Evolutionary conservation across 768 basidiomycete species (phyloP), one percentile per base, ranked within the genome.

Genomic region (Trametes cubensis): DNA sequence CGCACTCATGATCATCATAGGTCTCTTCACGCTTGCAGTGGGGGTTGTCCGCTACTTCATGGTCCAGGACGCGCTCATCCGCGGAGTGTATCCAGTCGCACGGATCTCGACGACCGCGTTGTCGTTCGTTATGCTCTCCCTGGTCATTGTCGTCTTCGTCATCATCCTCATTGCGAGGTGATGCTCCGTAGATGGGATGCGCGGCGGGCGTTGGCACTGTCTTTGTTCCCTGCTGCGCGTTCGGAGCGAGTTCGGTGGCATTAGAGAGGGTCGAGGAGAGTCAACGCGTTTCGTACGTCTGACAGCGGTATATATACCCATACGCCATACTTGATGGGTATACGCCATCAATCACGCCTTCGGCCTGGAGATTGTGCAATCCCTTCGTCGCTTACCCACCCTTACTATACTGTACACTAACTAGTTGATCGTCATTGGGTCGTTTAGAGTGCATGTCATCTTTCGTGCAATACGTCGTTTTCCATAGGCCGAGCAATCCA

Each of bases 71-170:
- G 73, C 78, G 7, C 66, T 81, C 28, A 68, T 73, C 4, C 66
- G 69, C 38, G 80, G 80, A 4, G 61, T 71, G 39, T 81, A 78
- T 58, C 80, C 80, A 17, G 77, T 76, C n/a, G 79, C 80, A 5
- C 75, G 80, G 10, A 28, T 74, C 11, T 72, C 69, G 11, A 63
- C 77, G 0, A 67, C 71, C 6, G 7, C 74, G 8, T 66, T 81
- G 38, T 73, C 74, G 0, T 61, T 71, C 7, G 57, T 70, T 1
- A 68, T 81, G 14, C 65, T 65, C 15, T 59, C 67, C 0, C 45
- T 80, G 39, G 69, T 78, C 44, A 65, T 71, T 4, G 67, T 78
- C 18, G 72, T 78, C 3, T 80, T 82, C 66, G 75, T 73, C 15
- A 68, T 80, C 30, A 63, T 80, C 46, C 68, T 79, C 41, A 47